Evolutionary conservation across 1,139 yeast species (phyloP).

Genomic region (Magnusiomyces clavatus): DNA sequence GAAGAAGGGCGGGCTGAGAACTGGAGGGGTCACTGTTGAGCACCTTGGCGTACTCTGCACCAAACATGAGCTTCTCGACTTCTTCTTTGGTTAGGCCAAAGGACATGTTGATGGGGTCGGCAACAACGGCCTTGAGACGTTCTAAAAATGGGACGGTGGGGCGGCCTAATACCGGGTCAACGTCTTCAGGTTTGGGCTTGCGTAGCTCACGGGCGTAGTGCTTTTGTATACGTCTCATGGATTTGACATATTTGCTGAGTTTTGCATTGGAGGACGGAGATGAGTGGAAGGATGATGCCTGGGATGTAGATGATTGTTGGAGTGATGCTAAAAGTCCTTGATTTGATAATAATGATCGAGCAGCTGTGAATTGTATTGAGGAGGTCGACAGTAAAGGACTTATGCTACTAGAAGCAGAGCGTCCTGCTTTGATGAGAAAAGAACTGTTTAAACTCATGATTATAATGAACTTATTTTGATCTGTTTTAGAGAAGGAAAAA

Average conservation of each 20-base stretch:
- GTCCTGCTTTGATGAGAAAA: too few species aligned
- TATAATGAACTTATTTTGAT: too few species aligned
- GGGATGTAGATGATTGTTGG: neutral
- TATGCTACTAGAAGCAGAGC: too few species aligned
- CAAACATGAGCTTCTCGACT: constrained; percentile 67
- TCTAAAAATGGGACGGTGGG: constrained; percentile 58
- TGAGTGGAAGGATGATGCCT: constrained; percentile 6
- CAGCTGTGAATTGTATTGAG: too few species aligned
- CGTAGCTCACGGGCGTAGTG: constrained; percentile 29
- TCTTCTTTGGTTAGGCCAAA: constrained; percentile 37
- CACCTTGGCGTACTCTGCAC: constrained; percentile 54
- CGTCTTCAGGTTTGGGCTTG: constrained; percentile 28
- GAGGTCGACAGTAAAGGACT: too few species aligned
- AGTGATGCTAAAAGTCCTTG: too few species aligned
- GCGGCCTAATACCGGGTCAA: constrained; percentile 80
- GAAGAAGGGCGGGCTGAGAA: neutral
- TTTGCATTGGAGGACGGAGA: constrained; percentile 8
- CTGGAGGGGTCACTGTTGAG: neutral
- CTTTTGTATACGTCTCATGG: constrained; percentile 27
- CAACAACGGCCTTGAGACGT: constrained; percentile 57
- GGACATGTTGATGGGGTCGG: constrained; percentile 53
- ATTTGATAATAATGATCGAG: too few species aligned
- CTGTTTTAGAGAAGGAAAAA: too few species aligned
- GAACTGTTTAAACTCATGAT: too few species aligned
- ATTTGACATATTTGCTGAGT: constrained; percentile 11